Evolutionary conservation across 495 filamentous ascomycete species (phyloP), one percentile per base, ranked within the genome.

Genomic region (Aspergillus steynii): DNA sequence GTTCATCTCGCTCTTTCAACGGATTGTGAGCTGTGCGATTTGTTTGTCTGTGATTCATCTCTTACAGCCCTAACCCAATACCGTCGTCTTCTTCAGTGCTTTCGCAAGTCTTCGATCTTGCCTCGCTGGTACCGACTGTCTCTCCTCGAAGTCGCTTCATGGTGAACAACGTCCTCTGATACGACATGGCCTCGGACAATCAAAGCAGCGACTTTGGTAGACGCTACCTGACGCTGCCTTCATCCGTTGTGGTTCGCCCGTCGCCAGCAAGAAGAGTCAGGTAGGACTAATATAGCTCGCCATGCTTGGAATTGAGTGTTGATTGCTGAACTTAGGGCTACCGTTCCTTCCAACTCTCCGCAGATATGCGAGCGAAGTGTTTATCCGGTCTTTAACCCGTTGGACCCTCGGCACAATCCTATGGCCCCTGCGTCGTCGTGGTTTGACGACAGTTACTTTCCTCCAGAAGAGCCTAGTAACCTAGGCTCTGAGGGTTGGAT

Each of bases 351-450:
- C 8, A 56, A 54, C 20, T 49, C 65, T 42, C 51, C 62, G 29
- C 71, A 66, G 42, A 64, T 65, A 3, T 77, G 72, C 37, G 65
- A 69, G 20, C 74, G 77, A 60, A 74, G 58, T 50, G 54, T 57
- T 26, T 79, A 77, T 55, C 76, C 76, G 1, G 55, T 79, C 9
- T 79, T 73, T 53, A 63, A 77, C 53, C 71, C 74, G 26, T 60
- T 60, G 29, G 67, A 77, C 34, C 74, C 72, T 59, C 63, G 70
- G 27, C 76, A 79, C 46, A 77, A 75, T 34, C 73, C 76, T 26
- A 27, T 66, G 7, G 25, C 34, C 14, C 20, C 51, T 3, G 20
- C 26, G 9, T 47, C 51, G 8, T 25, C 56, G 1, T 68, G 60
- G 55, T 27, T 55, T 8, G 55, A 60, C 12, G 58, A 61, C 27